Evolutionary conservation across 257 asterid species (phyloP).

Genomic region (Parsonsia alboflavescens): DNA sequence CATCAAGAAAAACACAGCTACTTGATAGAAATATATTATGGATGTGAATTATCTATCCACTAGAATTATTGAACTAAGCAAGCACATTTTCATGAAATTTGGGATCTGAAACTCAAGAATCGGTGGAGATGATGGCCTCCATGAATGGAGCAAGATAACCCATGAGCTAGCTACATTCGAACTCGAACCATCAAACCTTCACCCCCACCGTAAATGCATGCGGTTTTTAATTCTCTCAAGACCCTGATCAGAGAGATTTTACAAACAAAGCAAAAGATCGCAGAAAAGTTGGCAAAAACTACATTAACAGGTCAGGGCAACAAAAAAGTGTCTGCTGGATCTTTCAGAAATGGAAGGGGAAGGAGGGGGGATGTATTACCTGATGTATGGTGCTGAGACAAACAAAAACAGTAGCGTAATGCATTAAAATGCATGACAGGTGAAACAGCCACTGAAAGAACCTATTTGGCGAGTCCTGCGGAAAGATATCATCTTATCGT

Average conservation of each 20-base stretch:
- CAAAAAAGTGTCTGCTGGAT: background rate
- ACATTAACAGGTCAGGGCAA: background rate
- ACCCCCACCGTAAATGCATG: background rate
- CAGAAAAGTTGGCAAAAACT: background rate
- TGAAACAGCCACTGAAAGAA: constrained; percentile 87
- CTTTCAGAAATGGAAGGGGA: background rate
- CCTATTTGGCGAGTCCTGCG: constrained; percentile 56
- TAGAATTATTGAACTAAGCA: background rate
- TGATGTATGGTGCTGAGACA: constrained; percentile 14
- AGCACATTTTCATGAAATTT: background rate
- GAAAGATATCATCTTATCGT: constrained; percentile 51
- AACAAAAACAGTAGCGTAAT: constrained; percentile 1
- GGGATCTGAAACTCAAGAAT: background rate
- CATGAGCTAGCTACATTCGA: background rate
- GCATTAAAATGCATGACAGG: constrained; percentile 70
- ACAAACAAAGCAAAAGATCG: too few relatives aligned
- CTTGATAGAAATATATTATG: background rate
- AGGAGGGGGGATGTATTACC: constrained; percentile 24
- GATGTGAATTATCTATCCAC: background rate
- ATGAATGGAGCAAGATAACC: background rate
- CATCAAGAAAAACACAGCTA: background rate
- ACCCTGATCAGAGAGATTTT: background rate
- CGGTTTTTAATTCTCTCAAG: background rate
- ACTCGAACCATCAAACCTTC: background rate
- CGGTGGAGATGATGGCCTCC: background rate